Evolutionary conservation across 768 basidiomycete genomes (phyloP).

Genomic region (Boletus edulis): DNA sequence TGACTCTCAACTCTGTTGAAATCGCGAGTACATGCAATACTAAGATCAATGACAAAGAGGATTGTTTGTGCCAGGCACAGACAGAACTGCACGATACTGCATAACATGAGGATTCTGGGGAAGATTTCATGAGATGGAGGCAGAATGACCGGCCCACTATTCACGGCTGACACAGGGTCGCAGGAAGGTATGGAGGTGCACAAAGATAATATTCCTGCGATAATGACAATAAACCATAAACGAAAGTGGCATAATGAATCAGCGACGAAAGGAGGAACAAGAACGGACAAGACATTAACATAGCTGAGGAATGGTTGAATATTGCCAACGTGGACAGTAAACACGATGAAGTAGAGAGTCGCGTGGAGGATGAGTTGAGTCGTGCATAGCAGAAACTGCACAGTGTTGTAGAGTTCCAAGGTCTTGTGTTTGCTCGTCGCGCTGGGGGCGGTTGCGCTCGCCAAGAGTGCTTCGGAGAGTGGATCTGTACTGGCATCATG

Average conservation of each 20-base stretch:
- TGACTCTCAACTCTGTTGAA: neutral
- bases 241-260: neutral
- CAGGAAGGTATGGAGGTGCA: neutral
- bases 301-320: neutral
- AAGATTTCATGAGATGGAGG: neutral
- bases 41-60: constrained; percentile 1
- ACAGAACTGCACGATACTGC: constrained; percentile 14
- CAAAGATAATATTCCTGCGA: constrained; percentile 17
- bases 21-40: neutral
- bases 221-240: constrained; percentile 12
- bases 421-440: too few species aligned
- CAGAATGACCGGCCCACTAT: neutral
- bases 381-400: constrained; percentile 18
- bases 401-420: too few species aligned
- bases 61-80: constrained; percentile 8
- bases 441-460: too few species aligned
- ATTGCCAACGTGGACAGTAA: neutral
- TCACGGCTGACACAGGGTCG: neutral
- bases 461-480: too few species aligned
- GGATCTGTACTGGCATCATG: too few species aligned
- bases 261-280: neutral
- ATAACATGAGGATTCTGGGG: constrained; percentile 11
- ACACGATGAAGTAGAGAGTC: neutral
- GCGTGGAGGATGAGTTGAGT: constrained; percentile 4
- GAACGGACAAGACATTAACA: neutral